Evolutionary conservation across 805 yeast genomes (phyloP).

Genomic region (Candida pseudofarinosa): DNA sequence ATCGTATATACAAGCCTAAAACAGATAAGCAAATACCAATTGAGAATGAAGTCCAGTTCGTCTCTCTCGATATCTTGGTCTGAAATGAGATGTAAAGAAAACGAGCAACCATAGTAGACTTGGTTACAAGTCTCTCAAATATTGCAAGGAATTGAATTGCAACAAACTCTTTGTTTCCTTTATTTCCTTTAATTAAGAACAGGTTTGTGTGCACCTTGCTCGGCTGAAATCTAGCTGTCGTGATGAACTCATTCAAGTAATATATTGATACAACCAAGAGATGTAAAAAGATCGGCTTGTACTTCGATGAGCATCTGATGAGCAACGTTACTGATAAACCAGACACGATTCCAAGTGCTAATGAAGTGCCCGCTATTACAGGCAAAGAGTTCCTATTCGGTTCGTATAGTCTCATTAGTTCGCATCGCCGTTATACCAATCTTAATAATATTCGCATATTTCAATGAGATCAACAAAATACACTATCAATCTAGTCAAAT

Average conservation of each 20-base stretch:
- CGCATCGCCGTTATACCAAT: not conserved
- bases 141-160: slow-evolving; percentile 22
- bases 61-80: not conserved
- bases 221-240: slow-evolving; percentile 23
- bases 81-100: not conserved
- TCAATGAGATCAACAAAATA: not conserved
- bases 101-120: not conserved
- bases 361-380: slow-evolving; percentile 16
- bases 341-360: slow-evolving; percentile 15
- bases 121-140: slow-evolving; percentile 17
- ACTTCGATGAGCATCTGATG: not conserved
- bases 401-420: slow-evolving; percentile 8
- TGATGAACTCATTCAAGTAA: slow-evolving; percentile 25
- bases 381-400: slow-evolving; percentile 14
- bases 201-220: slow-evolving; percentile 19
- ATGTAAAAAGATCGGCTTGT: slow-evolving; percentile 11
- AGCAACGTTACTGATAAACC: slow-evolving; percentile 6
- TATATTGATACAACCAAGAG: slow-evolving; percentile 16
- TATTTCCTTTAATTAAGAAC: slow-evolving; percentile 33
- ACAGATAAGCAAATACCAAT: slow-evolving; percentile 15
- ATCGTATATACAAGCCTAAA: slow-evolving; percentile 24
- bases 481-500: not conserved
- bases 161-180: slow-evolving; percentile 29
- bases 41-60: not conserved
- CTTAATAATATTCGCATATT: not conserved